phyloP scores from a whole-genome alignment of 2,329 filamentous ascomycete genomes.

The Cadophora sp. region DNA sequence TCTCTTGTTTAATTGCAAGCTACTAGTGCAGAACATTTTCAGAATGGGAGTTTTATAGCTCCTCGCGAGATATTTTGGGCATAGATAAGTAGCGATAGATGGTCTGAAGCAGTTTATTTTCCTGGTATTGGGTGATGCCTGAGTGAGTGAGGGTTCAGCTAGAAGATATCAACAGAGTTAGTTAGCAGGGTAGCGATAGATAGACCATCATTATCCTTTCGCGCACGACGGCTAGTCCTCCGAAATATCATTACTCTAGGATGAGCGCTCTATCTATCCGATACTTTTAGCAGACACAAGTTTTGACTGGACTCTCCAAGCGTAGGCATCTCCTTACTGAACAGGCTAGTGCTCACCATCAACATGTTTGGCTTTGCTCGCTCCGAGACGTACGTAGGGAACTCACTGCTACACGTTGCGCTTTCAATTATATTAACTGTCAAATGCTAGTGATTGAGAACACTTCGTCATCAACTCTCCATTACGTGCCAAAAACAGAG shows the following conservation, averaged over 20 bases:
- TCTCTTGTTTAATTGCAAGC: too few relatives aligned
- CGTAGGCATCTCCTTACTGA: conserved; percentile 5
- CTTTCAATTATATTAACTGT: conserved; percentile 11
- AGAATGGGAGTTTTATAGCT: too few relatives aligned
- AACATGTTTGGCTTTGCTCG: conserved; percentile 29
- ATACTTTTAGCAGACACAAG: conserved; percentile 12
- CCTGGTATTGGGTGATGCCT: too few relatives aligned
- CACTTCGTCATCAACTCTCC: conserved; percentile 26
- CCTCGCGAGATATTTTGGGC: too few relatives aligned
- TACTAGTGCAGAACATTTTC: too few relatives aligned
- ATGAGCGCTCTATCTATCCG: conserved; percentile 7
- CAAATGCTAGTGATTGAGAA: conserved; percentile 22
- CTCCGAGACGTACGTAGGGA: conserved; percentile 26
- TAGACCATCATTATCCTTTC: not conserved
- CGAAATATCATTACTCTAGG: not conserved
- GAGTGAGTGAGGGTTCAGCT: too few relatives aligned
- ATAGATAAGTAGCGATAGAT: too few relatives aligned
- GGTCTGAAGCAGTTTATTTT: too few relatives aligned
- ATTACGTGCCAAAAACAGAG: conserved; percentile 15
- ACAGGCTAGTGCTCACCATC: conserved; percentile 18
- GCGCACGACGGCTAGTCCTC: not conserved
- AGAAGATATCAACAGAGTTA: too few relatives aligned
- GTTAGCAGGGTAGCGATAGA: too few relatives aligned
- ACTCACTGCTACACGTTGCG: not conserved
- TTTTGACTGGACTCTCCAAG: conserved; percentile 14